These are phyloP conservation scores for Globisporangium abappressorium DNA, from an alignment of 352 stramenopile genomes.

Conservation along the genomic window DNA sequence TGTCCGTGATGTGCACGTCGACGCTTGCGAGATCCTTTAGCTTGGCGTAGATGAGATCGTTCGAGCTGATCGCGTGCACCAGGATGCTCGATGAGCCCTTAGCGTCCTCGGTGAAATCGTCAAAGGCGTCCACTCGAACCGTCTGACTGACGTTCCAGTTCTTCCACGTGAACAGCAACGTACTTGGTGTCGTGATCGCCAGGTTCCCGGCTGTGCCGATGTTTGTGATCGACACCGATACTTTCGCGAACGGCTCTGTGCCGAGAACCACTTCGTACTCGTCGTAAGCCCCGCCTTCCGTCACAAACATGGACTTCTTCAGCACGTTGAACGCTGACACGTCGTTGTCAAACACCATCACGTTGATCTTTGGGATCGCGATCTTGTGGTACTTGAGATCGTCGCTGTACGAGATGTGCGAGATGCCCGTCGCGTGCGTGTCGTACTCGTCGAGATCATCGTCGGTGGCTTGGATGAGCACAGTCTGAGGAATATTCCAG, in stretches of 20 bases:
- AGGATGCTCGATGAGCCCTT: conserved; percentile 46
- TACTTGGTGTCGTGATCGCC: conserved; percentile 25
- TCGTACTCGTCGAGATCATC: conserved; percentile 71
- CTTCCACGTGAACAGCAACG: conserved; percentile 60
- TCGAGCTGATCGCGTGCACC: conserved; percentile 51
- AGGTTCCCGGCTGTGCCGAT: conserved; percentile 47
- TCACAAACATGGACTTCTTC: conserved; percentile 39
- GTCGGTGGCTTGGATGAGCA: conserved; percentile 54
- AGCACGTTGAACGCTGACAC: conserved; percentile 45
- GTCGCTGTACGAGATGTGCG: conserved; percentile 59
- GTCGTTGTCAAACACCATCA: conserved; percentile 65
- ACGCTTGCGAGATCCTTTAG: conserved; percentile 42
- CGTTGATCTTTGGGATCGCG: conserved; percentile 54
- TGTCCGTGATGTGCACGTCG: conserved; percentile 54
- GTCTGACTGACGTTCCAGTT: conserved; percentile 65
- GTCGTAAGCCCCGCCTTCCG: conserved; percentile 41
- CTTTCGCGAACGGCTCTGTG: conserved; percentile 68
- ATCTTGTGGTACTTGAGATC: conserved; percentile 70
- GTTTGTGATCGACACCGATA: conserved; percentile 48
- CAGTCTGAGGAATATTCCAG: conserved; percentile 61
- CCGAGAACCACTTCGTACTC: conserved; percentile 52
- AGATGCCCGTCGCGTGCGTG: conserved; percentile 60
- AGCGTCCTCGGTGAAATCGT: conserved; percentile 56
- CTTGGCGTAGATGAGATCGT: conserved; percentile 65
- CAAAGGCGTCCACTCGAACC: conserved; percentile 48